Evolutionary conservation across 495 filamentous ascomycete species (phyloP).

Genomic region (Neurospora sp.): DNA sequence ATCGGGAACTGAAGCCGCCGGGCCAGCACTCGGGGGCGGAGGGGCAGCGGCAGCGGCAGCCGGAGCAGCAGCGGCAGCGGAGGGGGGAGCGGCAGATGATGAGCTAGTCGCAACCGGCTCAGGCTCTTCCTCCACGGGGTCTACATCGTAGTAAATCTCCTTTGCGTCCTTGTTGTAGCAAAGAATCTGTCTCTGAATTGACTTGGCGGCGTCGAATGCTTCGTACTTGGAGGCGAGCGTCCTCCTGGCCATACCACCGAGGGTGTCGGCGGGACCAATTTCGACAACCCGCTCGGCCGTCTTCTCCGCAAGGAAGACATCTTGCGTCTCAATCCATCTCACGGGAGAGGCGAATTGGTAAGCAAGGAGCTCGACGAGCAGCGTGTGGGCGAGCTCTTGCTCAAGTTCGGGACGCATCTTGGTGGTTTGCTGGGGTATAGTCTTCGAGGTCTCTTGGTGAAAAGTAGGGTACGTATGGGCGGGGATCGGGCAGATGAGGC

Average conservation of each 20-base stretch:
- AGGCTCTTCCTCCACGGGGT: constrained; percentile 86
- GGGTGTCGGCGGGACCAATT: constrained; percentile 93
- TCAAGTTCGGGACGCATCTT: constrained; percentile 96
- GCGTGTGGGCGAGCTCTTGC: constrained; percentile 94
- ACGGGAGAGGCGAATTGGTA: constrained; percentile 99
- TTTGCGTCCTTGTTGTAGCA: constrained; percentile 99
- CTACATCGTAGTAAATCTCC: constrained; percentile 98
- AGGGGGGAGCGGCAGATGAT: constrained; percentile 33
- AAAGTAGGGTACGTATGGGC: neutral
- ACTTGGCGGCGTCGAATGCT: constrained; percentile 94
- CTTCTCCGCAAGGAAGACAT: constrained; percentile 96
- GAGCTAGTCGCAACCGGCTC: constrained; percentile 43
- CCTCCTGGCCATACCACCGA: constrained; percentile 94
- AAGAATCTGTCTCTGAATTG: constrained; percentile 90
- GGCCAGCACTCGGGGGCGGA: constrained; percentile 64
- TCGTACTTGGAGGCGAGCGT: constrained; percentile 97
- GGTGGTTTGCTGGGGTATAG: constrained; percentile 7
- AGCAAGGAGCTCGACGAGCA: constrained; percentile 95
- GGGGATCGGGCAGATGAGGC: neutral
- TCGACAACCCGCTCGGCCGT: constrained; percentile 95
- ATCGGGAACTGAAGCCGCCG: constrained; percentile 82
- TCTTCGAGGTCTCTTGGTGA: neutral
- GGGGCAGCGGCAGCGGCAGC: constrained; percentile 45
- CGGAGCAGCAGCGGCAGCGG: constrained; percentile 38
- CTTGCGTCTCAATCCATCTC: constrained; percentile 98